Evolutionary conservation across 2,329 filamentous ascomycete species (phyloP), one percentile per base, ranked within the genome.

Genomic region (Penicillium expansum): DNA sequence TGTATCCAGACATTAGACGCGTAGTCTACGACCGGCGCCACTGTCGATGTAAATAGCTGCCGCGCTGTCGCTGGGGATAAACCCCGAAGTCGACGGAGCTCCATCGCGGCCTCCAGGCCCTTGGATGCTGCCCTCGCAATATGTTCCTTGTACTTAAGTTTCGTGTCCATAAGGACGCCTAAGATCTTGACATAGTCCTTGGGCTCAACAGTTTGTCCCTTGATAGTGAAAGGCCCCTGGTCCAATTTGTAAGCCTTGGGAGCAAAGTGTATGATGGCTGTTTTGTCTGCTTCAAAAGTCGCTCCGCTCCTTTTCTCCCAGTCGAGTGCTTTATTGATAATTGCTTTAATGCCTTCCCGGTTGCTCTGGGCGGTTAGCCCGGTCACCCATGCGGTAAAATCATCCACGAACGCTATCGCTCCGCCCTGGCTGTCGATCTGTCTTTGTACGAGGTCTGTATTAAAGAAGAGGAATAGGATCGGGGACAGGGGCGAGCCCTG

Each of bases 141-240:
- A 50, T 67, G 59, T 45, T 69, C 47, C 48, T 63, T 66, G 41
- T 65, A 69, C 24, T 63, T 62, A 16, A 69, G 62, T 54, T 55
- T 59, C 3, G 57, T 42, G 47, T 69, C 67, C 48, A 68, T 69
- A 4, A 66, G 0, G 0, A 52, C 1, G 0, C 49, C 49, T 1
- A 52, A 1, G n/a, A 27, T 27, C 24, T 27, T 27, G 24, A 27
- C 24, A 27, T 27, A 27, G 24, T 6, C 24, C 6, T 27, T 27
- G 24, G 24, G 24, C 6, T 27, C 24, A 27, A 27, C 24, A 6
- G 24, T 27, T 27, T 27, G 24, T 27, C 24, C 24, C 24, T 27
- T 27, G 24, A 27, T 27, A 6, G 6, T 27, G 24, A 27, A 27
- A 27, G 24, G 24, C 24, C 6, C 24, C 24, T 27, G 24, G 24